phyloP scores from a whole-genome alignment of 768 basidiomycete species.

The Lentinus brumalis region DNA sequence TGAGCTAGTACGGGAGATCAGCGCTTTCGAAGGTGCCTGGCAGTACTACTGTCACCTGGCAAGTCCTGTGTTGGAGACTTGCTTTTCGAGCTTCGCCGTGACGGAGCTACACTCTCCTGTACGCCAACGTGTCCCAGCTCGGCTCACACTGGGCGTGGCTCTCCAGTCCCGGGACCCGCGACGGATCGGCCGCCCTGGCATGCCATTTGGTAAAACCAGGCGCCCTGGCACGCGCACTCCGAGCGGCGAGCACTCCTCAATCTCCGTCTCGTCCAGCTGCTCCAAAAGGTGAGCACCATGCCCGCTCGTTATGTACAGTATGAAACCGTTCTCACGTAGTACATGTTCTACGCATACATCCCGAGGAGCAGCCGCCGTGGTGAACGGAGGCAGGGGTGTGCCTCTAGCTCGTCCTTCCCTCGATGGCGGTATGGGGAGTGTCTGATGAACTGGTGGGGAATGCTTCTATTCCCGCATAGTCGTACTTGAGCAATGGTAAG shows the following conservation, averaged over 20 bases:
- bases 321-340: not conserved
- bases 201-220: not conserved
- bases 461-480: too few species aligned
- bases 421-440: not conserved
- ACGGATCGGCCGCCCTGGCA: not conserved
- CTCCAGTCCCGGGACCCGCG: not conserved
- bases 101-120: not conserved
- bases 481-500: too few species aligned
- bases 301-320: not conserved
- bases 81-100: slow-evolving; percentile 29
- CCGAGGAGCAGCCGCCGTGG: not conserved
- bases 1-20: slow-evolving; percentile 26
- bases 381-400: not conserved
- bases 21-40: slow-evolving; percentile 33
- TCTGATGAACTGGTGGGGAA: too few species aligned
- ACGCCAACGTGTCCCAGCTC: not conserved
- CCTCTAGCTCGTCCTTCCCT: not conserved
- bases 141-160: not conserved
- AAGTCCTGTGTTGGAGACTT: slow-evolving; percentile 37
- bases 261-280: not conserved
- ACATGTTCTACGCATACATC: not conserved
- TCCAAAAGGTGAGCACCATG: not conserved
- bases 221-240: not conserved
- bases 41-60: slow-evolving; percentile 28
- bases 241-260: not conserved